These are phyloP conservation scores for Magnolia changhungtana DNA, from an alignment of 164 flowering plant species.

Conservation along the genomic window DNA sequence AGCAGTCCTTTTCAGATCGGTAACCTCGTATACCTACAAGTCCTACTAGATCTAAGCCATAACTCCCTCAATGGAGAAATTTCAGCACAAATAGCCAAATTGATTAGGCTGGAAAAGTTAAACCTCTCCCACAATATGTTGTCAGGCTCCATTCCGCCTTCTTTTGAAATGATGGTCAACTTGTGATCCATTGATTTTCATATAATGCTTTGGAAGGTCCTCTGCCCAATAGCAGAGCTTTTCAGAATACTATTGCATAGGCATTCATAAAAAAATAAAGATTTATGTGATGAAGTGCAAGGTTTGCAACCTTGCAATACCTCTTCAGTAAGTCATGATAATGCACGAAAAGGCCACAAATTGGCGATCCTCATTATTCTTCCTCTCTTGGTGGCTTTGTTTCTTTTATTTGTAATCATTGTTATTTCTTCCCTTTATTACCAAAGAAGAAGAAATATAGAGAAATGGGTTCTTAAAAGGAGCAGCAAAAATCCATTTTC, in stretches of 20 bases:
- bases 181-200: background rate
- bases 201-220: conserved; percentile 1
- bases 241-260: background rate
- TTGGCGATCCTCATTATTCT: background rate
- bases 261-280: background rate
- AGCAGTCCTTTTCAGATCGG: conserved; percentile 5
- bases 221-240: background rate
- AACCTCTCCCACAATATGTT: conserved; percentile 8
- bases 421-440: background rate
- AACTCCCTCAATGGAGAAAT: conserved; percentile 3
- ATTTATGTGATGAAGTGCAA: conserved; percentile 4
- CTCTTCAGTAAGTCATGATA: conserved; percentile 20
- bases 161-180: background rate
- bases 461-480: background rate
- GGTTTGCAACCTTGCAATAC: conserved; percentile 6
- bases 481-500: background rate
- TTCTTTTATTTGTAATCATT: background rate
- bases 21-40: background rate
- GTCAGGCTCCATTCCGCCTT: background rate
- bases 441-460: background rate
- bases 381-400: background rate
- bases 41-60: conserved; percentile 2
- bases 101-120: conserved; percentile 1
- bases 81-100: background rate
- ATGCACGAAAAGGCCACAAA: conserved; percentile 18